These are phyloP conservation scores for Polygonum aviculare DNA, from an alignment of 148 eudicot species.

Conservation along the genomic window DNA sequence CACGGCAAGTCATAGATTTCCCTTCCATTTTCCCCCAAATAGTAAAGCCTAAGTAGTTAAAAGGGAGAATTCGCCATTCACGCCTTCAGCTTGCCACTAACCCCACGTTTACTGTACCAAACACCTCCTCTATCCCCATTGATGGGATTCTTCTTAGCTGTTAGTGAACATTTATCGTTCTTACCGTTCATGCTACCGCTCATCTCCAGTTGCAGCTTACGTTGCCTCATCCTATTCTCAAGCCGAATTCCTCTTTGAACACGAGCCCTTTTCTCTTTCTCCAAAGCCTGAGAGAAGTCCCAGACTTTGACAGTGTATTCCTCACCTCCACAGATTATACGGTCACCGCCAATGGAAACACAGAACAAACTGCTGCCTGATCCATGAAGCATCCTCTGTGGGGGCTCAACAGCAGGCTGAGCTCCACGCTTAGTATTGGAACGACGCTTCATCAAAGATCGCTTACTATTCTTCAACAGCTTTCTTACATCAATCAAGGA, in stretches of 20 bases:
- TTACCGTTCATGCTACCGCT: constrained; percentile 33
- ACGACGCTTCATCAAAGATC: constrained; percentile 22
- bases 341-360: constrained; percentile 73
- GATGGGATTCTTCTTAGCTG: constrained; percentile 64
- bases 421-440: constrained; percentile 13
- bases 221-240: constrained; percentile 86
- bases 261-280: constrained; percentile 49
- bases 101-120: constrained; percentile 60
- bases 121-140: constrained; percentile 50
- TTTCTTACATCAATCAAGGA: constrained; percentile 82
- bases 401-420: constrained; percentile 52
- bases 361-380: constrained; percentile 65
- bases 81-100: constrained; percentile 68
- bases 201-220: constrained; percentile 64
- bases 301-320: constrained; percentile 75
- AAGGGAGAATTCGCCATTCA: constrained; percentile 13
- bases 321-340: constrained; percentile 88
- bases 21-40: background rate
- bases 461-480: constrained; percentile 45
- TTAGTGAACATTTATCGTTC: constrained; percentile 56
- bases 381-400: constrained; percentile 91
- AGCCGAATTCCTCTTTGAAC: constrained; percentile 52
- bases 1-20: background rate
- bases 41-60: background rate
- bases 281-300: constrained; percentile 92